Percentiles rank a stretch among this genome's conserved stretches.
phyloP scores from a whole-genome alignment of 805 yeast species.

The Candida easanensis region DNA sequence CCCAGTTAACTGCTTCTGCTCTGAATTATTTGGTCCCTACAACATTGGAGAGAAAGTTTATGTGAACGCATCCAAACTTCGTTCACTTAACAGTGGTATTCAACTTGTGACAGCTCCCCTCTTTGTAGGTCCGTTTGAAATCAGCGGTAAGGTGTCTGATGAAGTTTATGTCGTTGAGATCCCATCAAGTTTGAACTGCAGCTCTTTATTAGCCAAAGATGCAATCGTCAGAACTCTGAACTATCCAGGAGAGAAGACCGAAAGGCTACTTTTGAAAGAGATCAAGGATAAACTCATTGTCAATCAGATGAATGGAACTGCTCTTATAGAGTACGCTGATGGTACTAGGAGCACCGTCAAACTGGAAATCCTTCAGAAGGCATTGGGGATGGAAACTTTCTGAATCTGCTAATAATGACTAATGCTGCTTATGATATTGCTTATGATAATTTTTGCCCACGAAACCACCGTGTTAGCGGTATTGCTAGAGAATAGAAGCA shows the following conservation, averaged over 20 bases:
- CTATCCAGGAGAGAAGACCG: background rate
- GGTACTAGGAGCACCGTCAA: conserved; percentile 6
- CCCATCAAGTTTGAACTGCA: conserved; percentile 9
- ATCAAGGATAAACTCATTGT: conserved; percentile 1
- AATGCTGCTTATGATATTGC: background rate
- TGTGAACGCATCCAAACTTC: conserved; percentile 6
- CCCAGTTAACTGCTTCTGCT: background rate
- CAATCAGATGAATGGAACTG: conserved; percentile 1
- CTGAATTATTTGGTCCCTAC: background rate
- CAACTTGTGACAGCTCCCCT: conserved; percentile 1
- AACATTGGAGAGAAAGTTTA: conserved; percentile 5
- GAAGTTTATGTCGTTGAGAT: conserved; percentile 5
- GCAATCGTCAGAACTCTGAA: conserved; percentile 2
- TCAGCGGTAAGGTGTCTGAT: conserved; percentile 4
- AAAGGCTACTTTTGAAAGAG: conserved; percentile 5
- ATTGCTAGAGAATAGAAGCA: no score
- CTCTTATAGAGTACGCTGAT: conserved; percentile 6
- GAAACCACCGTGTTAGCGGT: no score
- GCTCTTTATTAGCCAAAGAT: background rate
- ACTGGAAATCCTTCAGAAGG: conserved; percentile 5
- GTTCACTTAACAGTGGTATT: background rate
- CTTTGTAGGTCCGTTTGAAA: conserved; percentile 7
- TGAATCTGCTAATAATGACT: background rate
- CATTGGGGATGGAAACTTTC: background rate
- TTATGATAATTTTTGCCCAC: background rate